Conservation (phyloP, 1,139 yeast species). For the Nakaseomyces glabratus region DNA sequence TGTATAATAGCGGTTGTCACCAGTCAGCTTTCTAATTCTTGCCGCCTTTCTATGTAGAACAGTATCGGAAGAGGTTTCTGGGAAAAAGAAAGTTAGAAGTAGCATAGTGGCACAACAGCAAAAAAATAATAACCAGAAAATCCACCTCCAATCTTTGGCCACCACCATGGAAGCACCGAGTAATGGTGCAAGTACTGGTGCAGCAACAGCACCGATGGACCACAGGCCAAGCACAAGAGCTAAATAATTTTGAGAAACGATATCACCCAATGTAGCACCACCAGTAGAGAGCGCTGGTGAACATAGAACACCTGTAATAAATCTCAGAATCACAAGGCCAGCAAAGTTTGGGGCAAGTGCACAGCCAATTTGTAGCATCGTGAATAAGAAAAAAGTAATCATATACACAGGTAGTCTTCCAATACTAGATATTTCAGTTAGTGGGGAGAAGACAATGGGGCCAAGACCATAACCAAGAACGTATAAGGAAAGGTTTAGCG, state of each 20-base stretch:
- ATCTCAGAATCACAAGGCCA: constrained; percentile 44
- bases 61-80: constrained; percentile 44
- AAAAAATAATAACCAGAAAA: constrained; percentile 39
- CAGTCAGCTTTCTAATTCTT: constrained; percentile 40
- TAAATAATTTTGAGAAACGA: constrained; percentile 38
- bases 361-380: constrained; percentile 51
- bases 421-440: constrained; percentile 42
- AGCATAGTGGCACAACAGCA: constrained; percentile 35
- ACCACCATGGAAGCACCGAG: constrained; percentile 43
- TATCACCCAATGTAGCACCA: constrained; percentile 48
- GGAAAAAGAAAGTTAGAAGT: constrained; percentile 35
- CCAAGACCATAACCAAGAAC: constrained; percentile 52
- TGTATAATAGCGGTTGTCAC: constrained; percentile 35
- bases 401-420: constrained; percentile 51
- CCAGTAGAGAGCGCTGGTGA: constrained; percentile 53
- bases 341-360: constrained; percentile 48
- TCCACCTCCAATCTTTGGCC: constrained; percentile 41
- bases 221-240: constrained; percentile 39
- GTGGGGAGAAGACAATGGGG: constrained; percentile 46
- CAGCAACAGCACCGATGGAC: constrained; percentile 48
- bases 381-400: constrained; percentile 45
- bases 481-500: constrained; percentile 16
- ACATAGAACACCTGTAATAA: constrained; percentile 45
- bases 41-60: constrained; percentile 41
- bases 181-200: constrained; percentile 60